Evolutionary conservation across 2,329 filamentous ascomycete species (phyloP).

Genomic region (Pseudogymnoascus sp.): DNA sequence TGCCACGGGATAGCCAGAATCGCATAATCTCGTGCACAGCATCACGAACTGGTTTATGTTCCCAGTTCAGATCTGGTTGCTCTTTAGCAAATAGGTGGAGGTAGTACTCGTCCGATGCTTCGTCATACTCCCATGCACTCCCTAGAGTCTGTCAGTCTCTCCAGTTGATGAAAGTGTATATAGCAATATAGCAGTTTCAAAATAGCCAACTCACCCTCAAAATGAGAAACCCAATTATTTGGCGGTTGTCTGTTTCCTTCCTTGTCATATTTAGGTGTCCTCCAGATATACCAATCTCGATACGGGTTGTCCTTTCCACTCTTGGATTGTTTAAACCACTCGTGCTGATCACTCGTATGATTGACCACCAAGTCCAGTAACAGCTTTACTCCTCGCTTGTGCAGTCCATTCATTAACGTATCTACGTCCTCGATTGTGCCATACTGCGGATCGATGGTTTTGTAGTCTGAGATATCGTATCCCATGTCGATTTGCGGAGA

Average conservation of each 20-base stretch:
- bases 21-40: constrained; percentile 59
- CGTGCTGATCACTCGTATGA: constrained; percentile 47
- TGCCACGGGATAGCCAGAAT: constrained; percentile 62
- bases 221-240: constrained; percentile 46
- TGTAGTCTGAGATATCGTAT: constrained; percentile 59
- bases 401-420: constrained; percentile 45
- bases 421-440: constrained; percentile 58
- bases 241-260: constrained; percentile 48
- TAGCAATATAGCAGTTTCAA: constrained; percentile 24
- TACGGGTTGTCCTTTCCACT: constrained; percentile 40
- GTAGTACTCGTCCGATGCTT: constrained; percentile 39
- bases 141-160: constrained; percentile 17
- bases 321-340: constrained; percentile 46
- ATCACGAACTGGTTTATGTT: constrained; percentile 51
- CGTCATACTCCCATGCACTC: constrained; percentile 41
- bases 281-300: constrained; percentile 56
- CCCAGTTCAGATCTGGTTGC: constrained; percentile 69
- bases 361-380: constrained; percentile 64
- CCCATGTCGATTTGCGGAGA: constrained; percentile 58
- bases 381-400: constrained; percentile 51
- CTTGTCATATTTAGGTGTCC: constrained; percentile 42
- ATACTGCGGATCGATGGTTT: constrained; percentile 53
- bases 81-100: constrained; percentile 52
- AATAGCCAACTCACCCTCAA: constrained; percentile 28
- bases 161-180: neutral